phyloP scores from a whole-genome alignment of 106 monocot genomes.

The Alisma plantagoaquatica region DNA sequence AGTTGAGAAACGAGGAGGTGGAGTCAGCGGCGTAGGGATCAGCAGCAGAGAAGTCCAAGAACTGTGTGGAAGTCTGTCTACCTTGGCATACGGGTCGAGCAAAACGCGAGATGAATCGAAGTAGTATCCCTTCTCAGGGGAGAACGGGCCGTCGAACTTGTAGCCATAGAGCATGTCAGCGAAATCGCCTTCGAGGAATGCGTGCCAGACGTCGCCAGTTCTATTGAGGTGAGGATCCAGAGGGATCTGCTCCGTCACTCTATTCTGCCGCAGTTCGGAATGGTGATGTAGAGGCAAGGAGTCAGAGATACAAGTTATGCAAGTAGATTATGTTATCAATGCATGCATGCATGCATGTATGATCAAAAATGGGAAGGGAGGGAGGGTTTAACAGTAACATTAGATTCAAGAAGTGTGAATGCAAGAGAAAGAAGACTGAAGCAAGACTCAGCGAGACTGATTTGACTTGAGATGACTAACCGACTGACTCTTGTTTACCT shows the following conservation, averaged over 20 bases:
- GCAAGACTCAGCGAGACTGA: not conserved
- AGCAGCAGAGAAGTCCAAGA: not conserved
- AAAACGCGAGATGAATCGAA: constrained; percentile 57
- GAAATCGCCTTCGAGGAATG: constrained; percentile 51
- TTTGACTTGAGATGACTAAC: not conserved
- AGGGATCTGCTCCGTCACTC: constrained; percentile 41
- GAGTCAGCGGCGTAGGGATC: not conserved
- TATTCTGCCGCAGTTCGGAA: constrained; percentile 48
- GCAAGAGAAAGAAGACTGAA: not conserved
- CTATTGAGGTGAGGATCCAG: constrained; percentile 63
- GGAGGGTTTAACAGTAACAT: not conserved
- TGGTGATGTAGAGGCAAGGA: too few relatives aligned
- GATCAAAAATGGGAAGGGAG: not conserved
- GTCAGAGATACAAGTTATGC: too few relatives aligned
- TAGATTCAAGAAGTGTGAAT: too few relatives aligned
- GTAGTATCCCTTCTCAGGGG: constrained; percentile 49
- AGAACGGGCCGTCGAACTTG: constrained; percentile 68
- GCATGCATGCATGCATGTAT: too few relatives aligned
- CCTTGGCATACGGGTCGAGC: constrained; percentile 94
- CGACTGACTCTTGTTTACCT: constrained; percentile 10
- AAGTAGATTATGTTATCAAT: too few relatives aligned
- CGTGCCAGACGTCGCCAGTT: constrained; percentile 86
- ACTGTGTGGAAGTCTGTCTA: constrained; percentile 3
- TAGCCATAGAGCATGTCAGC: constrained; percentile 68
- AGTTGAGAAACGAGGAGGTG: not conserved